Base-by-base conservation (phyloP, 2,329 filamentous ascomycete genomes). In the Cadophora sp. region DNA sequence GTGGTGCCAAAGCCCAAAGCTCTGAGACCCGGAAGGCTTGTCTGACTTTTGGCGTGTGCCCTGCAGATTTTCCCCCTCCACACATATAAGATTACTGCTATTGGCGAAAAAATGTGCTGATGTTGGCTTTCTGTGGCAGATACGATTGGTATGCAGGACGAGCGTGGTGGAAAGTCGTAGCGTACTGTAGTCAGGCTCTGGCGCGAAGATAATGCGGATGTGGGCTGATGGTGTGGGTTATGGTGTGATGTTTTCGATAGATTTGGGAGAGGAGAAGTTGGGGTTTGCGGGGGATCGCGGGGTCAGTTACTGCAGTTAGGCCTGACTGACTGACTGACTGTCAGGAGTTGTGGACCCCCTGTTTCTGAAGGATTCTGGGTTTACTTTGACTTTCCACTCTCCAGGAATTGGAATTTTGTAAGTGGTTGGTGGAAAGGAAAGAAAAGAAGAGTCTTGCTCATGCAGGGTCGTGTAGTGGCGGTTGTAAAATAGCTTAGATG, bases 61-160 rank as follows among this genome's bases (percentile, higher is more conserved):
- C 19, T 43, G 12, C 40, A 19, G 40, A 43, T 5, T 16, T 43
- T 16, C 11, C 19, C 40, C 14, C 16, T 16, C 16, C 40, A 43
- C 16, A 43, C 31, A 43, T 14, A 43, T 43, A 1, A 5, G 40
- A 40, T 16, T 19, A 24, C 12, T 34, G 55, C 37, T 40, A 27
- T 37, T 43, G 27, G 37, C 19, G 11, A 48, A n/a, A 62, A 31
- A 12, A 3, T 26, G 14, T 27, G 26, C 16, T 29, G 22, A 62
- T 43, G 3, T 50, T 19, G 9, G 4, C 34, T 63, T 34, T 48
- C 4, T 6, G 43, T 26, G 4, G 8, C 43, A 53, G 64, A 53
- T 71, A 83, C 82, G 14, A 77, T 86, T 14, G 84, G 84, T n/a
- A 85, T 85, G 81, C 83, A 84, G 71, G 83, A 85, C 74, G 84